Evolutionary conservation across 371 early-diverging fungal genomes (phyloP), one percentile per base, ranked within the genome.

Genomic region (Chytridium lagenaria): DNA sequence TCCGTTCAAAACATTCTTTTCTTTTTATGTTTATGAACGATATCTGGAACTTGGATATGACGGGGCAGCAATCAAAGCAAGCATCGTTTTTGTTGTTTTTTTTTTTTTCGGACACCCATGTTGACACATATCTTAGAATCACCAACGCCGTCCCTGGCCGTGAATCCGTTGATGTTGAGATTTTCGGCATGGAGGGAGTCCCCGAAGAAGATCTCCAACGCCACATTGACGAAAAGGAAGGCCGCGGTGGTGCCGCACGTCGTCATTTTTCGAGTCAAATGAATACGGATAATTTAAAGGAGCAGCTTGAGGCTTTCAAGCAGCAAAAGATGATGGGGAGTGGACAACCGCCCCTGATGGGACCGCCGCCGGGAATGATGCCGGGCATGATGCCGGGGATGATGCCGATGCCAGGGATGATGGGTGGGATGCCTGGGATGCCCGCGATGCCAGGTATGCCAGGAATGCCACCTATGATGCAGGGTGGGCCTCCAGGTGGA

Each of bases 181-280:
- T 98, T 63, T 95, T 94, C 81, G 98, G 97, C 30, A 98, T 95
- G 93, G 92, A 92, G 71, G 96, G 96, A 5, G 91, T 98, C 50
- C 98, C 98, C 16, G 88, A 86, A 50, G 92, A 88, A 64, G 96
- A 97, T 78, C 77, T 91, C 38, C 80, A 84, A 10, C 91, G 89
- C 2, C 90, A 94, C 70, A 85, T 89, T 71, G 86, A 86, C 66
- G 71, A 86, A 37, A 78, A 83, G 34, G 82, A 76, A 31, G 67
- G 68, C 1, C 5, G 40, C 16, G 59, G 63, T 1, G 37, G 63
- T 28, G 59, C 36, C 19, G 36, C 68, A 22, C 82, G 79, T 72
- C 63, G 73, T 49, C 28, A 68, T 65, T 69, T 51, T 50, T 22
- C 52, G 33, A 50, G 55, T 50, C 63, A 67, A 59, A 30, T 72